Conservation (phyloP, 768 basidiomycete species). For the Boletus tylopilopsis region DNA sequence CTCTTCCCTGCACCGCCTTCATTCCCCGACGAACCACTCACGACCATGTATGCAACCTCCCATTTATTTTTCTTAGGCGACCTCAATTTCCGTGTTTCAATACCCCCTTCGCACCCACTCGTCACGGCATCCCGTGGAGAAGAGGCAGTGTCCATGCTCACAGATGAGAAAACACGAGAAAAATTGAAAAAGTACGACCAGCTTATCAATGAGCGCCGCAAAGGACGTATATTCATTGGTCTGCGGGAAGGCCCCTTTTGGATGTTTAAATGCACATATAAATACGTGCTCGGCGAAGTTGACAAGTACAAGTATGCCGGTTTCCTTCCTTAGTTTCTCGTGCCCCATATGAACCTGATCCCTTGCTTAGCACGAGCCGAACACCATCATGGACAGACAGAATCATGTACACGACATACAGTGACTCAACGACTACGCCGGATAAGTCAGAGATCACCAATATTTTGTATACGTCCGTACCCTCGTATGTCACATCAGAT, state of each 20-base stretch:
- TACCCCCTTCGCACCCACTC: slow-evolving; percentile 54
- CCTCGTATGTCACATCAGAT: slow-evolving; percentile 85
- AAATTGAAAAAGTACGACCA: slow-evolving; percentile 72
- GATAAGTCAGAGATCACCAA: slow-evolving; percentile 56
- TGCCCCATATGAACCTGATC: not conserved
- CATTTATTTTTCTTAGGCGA: slow-evolving; percentile 94
- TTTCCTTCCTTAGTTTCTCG: not conserved
- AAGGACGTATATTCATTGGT: slow-evolving; percentile 64
- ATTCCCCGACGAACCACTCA: slow-evolving; percentile 35
- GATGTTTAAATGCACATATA: slow-evolving; percentile 89
- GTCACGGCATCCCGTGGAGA: slow-evolving; percentile 31
- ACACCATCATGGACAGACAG: slow-evolving; percentile 93
- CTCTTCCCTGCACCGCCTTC: slow-evolving; percentile 61
- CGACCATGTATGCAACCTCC: slow-evolving; percentile 78
- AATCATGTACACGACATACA: slow-evolving; percentile 77
- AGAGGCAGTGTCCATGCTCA: slow-evolving; percentile 40
- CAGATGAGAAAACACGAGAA: slow-evolving; percentile 51
- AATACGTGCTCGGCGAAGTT: slow-evolving; percentile 76
- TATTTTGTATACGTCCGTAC: slow-evolving; percentile 73
- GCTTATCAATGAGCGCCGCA: slow-evolving; percentile 56
- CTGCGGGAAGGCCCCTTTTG: slow-evolving; percentile 85
- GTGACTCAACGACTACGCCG: slow-evolving; percentile 53
- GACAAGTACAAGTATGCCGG: slow-evolving; percentile 71
- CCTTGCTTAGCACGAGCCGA: slow-evolving; percentile 52
- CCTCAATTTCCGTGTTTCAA: slow-evolving; percentile 83